Evolutionary conservation across 306 rosid species (phyloP).

Genomic region (Canavalia ensiformis): DNA sequence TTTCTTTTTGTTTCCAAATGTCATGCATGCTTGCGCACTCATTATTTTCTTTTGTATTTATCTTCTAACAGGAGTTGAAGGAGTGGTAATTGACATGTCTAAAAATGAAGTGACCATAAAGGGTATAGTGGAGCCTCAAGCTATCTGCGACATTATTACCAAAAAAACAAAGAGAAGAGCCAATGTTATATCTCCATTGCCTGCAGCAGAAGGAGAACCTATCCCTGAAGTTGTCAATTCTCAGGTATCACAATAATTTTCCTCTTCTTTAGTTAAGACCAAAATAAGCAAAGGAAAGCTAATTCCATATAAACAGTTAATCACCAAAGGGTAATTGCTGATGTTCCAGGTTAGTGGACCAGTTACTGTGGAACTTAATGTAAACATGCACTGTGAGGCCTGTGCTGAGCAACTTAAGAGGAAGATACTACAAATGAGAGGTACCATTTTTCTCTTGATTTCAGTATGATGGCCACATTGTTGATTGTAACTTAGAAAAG

Average conservation of each 20-base stretch:
- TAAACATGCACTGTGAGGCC: constrained; percentile 97
- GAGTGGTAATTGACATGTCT: constrained; percentile 71
- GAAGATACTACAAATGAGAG: constrained; percentile 95
- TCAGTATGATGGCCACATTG: constrained; percentile 26
- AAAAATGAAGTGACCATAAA: constrained; percentile 91
- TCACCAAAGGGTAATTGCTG: constrained; percentile 17
- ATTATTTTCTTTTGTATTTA: constrained; percentile 13
- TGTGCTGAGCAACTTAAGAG: constrained; percentile 92
- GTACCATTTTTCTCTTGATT: constrained; percentile 53
- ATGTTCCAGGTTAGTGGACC: constrained; percentile 72
- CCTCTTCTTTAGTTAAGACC: not conserved
- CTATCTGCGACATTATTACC: constrained; percentile 67
- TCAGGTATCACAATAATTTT: constrained; percentile 61
- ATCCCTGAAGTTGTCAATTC: constrained; percentile 81
- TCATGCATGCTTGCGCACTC: constrained; percentile 20
- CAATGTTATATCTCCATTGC: constrained; percentile 84
- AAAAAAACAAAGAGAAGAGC: constrained; percentile 80
- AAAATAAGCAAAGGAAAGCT: not conserved
- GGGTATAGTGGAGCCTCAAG: constrained; percentile 93
- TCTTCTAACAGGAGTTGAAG: constrained; percentile 77
- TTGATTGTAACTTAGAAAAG: constrained; percentile 32
- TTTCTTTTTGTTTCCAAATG: constrained; percentile 27
- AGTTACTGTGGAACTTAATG: constrained; percentile 81
- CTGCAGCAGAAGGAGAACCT: constrained; percentile 88
- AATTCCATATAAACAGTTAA: constrained; percentile 1